Base-by-base conservation (phyloP, 768 basidiomycete species). In the Amanita rimosa region DNA sequence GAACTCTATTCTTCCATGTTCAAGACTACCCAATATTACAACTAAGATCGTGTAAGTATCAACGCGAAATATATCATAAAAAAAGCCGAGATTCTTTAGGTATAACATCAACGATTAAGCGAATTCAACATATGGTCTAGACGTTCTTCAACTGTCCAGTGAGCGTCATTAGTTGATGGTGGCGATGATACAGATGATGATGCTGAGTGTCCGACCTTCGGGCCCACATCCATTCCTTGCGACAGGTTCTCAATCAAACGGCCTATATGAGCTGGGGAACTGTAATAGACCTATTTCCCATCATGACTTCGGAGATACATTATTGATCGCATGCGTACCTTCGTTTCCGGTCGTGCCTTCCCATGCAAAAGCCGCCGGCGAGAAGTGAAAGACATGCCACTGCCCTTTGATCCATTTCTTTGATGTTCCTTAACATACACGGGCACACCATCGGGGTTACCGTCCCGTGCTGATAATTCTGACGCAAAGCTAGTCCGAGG, bases 231-330 rank as follows among this genome's bases (percentile, higher is more conserved):
- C 69, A 80, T 79, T 27, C 81, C 83, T 60, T 81, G 81, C 41
- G 88, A 89, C 60, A 92, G 77, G 57, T 67, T 79, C 60, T 92
- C 89, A 50, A 92, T 88, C 51, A 92, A 72, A 55, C 81, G 84
- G 37, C 84, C 85, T 60, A 92, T 90, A 53, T 89, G 82, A 36
- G 79, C 76, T 19, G 83, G 72, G 14, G 85, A 78, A 55, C 82
- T 83, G 63, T 81, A 82, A 64, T 81, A 85, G 52, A 86, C 78
- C 84, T 87, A 61, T 54, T 52, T 50, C 54, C 49, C 57, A 61
- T 48, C 58, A 64, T 59, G 57, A 56, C 44, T 49, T 33, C 49
- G 36, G 50, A 53, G 54, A 53, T 14, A 13, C 14, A 44, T 7
- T 17, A 9, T 5, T n/a, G 26, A 9, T 31, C 19, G 11, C 48